A percentile compares a stretch with the other conserved stretches of the same genome.
phyloP scores from a whole-genome alignment of 306 rosid genomes.

The Fragaria vesca region DNA sequence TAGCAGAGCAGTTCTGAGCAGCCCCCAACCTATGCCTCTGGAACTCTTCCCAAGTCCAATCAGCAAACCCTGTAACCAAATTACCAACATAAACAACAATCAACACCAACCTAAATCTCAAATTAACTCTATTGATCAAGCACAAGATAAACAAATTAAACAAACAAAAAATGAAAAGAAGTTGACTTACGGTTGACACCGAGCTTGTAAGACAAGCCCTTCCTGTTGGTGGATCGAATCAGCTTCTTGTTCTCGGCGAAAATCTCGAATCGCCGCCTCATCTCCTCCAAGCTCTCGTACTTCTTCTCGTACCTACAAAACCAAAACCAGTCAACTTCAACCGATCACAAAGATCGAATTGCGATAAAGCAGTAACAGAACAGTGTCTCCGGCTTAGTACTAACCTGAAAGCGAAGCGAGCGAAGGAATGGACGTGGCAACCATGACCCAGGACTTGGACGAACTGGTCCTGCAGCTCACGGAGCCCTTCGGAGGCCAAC shows the following conservation, averaged over 20 bases:
- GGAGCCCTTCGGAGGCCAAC: constrained; percentile 52
- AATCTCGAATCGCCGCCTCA: constrained; percentile 58
- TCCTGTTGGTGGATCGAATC: constrained; percentile 66
- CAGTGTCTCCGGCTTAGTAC: neutral
- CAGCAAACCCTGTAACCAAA: constrained; percentile 59
- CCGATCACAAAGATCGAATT: neutral
- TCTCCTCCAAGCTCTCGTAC: constrained; percentile 65
- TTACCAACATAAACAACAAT: neutral
- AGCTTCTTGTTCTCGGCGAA: constrained; percentile 60
- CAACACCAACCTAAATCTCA: neutral
- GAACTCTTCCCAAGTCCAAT: constrained; percentile 97
- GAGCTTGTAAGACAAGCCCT: constrained; percentile 58
- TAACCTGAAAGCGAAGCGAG: constrained; percentile 66
- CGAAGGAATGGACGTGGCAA: constrained; percentile 59
- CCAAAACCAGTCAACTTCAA: neutral
- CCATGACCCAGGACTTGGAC: constrained; percentile 55
- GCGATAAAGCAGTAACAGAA: neutral
- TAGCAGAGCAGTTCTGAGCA: constrained; percentile 97
- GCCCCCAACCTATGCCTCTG: constrained; percentile 67
- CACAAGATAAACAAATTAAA: neutral
- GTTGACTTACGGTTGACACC: constrained; percentile 65
- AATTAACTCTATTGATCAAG: neutral
- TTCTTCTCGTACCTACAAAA: constrained; percentile 51
- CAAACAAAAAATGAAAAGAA: neutral
- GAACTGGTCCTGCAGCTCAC: constrained; percentile 46